These are phyloP conservation scores for Syzygium jambos DNA, from an alignment of 345 rosid genomes.

Conservation along the genomic window DNA sequence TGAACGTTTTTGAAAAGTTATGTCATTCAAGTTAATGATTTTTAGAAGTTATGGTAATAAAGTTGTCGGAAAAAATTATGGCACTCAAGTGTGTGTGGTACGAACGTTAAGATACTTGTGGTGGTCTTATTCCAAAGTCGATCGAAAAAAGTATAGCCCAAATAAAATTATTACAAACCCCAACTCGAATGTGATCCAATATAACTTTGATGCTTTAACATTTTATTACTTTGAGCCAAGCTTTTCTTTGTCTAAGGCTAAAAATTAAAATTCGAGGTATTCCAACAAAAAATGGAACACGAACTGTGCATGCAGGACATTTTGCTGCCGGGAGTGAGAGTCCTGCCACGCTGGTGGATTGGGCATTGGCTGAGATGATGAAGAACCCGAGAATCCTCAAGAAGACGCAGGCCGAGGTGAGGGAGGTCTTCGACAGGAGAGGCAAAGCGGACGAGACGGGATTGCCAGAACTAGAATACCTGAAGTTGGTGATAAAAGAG, in stretches of 20 bases:
- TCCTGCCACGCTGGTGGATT: constrained; percentile 5
- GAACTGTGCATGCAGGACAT: constrained; percentile 5
- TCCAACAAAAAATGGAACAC: neutral
- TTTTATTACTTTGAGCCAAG: too few relatives aligned
- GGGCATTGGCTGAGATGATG: constrained; percentile 17
- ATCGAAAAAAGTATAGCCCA: neutral
- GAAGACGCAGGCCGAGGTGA: constrained; percentile 20
- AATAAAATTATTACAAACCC: neutral
- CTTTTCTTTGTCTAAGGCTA: neutral
- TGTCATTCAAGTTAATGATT: too few relatives aligned
- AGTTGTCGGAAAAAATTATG: too few relatives aligned
- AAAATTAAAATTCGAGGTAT: neutral
- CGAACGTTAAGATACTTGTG: too few relatives aligned
- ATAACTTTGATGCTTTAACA: neutral
- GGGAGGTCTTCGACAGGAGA: neutral
- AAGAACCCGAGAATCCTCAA: constrained; percentile 6
- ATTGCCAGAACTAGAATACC: neutral
- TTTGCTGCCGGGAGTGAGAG: constrained; percentile 12
- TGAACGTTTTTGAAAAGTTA: too few relatives aligned
- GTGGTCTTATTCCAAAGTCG: neutral
- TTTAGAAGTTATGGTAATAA: too few relatives aligned
- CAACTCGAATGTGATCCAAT: neutral
- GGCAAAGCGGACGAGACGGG: constrained; percentile 7
- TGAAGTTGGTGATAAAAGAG: constrained; percentile 3
- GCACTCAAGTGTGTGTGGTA: too few relatives aligned